Evolutionary conservation across 495 filamentous ascomycete species (phyloP).

Genomic region (Entonaema liquescens): DNA sequence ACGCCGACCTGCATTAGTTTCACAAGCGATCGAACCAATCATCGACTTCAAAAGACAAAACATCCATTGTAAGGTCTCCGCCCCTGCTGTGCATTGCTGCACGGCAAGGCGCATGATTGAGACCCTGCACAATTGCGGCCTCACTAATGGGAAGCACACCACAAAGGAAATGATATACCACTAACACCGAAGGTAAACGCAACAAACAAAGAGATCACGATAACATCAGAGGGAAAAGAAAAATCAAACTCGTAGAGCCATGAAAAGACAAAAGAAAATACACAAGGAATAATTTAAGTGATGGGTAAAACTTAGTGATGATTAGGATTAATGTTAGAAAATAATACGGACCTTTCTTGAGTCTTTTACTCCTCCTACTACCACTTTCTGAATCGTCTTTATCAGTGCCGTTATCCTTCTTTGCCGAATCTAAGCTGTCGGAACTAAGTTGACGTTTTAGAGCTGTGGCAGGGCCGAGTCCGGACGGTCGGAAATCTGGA

Average conservation of each 20-base stretch:
- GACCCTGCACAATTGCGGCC: conserved; percentile 19
- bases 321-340: background rate
- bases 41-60: conserved; percentile 18
- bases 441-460: conserved; percentile 87
- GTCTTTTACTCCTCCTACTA: conserved; percentile 87
- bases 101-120: conserved; percentile 28
- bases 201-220: background rate
- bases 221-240: background rate
- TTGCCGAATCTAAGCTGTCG: conserved; percentile 68
- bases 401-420: conserved; percentile 66
- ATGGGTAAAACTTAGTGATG: background rate
- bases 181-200: background rate
- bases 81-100: conserved; percentile 15
- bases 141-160: conserved; percentile 13
- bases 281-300: background rate
- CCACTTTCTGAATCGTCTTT: conserved; percentile 74
- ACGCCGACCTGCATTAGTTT: conserved; percentile 50
- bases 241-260: background rate
- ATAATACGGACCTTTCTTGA: conserved; percentile 81
- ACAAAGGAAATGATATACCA: background rate
- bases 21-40: conserved; percentile 37
- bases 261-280: background rate
- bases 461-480: conserved; percentile 60
- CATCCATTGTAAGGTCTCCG: conserved; percentile 11
- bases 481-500: conserved; percentile 65